Evolutionary conservation across 2,329 filamentous ascomycete genomes (phyloP).

Genomic region (Aspergillus puulaauensis): DNA sequence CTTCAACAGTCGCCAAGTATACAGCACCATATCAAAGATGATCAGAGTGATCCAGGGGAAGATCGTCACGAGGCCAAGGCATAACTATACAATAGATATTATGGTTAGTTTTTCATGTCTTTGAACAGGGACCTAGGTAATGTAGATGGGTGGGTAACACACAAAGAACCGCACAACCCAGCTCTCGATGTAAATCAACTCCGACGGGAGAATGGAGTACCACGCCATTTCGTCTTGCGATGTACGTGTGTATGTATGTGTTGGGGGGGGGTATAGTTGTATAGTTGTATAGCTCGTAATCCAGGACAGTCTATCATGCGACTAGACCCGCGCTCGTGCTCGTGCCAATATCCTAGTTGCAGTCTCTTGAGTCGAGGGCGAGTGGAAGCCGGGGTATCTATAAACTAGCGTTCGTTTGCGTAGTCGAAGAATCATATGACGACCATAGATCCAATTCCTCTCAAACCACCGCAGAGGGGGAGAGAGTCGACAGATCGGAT

Average conservation of each 20-base stretch:
- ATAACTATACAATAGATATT: conserved; percentile 45
- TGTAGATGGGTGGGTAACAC: conserved; percentile 29
- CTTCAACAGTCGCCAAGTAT: conserved; percentile 57
- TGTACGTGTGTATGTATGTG: neutral
- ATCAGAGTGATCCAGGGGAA: conserved; percentile 63
- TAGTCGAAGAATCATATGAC: neutral
- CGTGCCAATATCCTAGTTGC: no score
- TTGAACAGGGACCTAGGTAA: neutral
- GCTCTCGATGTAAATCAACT: conserved; percentile 58
- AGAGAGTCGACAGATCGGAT: neutral
- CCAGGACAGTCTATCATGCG: neutral
- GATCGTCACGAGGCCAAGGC: conserved; percentile 61
- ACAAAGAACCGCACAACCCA: conserved; percentile 65
- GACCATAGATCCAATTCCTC: no score
- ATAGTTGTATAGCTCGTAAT: neutral
- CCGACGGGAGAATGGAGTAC: conserved; percentile 64
- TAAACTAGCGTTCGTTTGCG: neutral
- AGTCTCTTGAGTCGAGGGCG: no score
- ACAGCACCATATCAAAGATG: conserved; percentile 64
- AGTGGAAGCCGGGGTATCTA: neutral
- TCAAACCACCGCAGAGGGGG: no score
- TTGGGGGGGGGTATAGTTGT: neutral
- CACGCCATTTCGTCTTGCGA: conserved; percentile 54
- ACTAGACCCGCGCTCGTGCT: no score
- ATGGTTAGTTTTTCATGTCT: neutral